These are phyloP conservation scores for Metarhizium sp. DNA, from an alignment of 2,329 filamentous ascomycete genomes.

Conservation along the genomic window DNA sequence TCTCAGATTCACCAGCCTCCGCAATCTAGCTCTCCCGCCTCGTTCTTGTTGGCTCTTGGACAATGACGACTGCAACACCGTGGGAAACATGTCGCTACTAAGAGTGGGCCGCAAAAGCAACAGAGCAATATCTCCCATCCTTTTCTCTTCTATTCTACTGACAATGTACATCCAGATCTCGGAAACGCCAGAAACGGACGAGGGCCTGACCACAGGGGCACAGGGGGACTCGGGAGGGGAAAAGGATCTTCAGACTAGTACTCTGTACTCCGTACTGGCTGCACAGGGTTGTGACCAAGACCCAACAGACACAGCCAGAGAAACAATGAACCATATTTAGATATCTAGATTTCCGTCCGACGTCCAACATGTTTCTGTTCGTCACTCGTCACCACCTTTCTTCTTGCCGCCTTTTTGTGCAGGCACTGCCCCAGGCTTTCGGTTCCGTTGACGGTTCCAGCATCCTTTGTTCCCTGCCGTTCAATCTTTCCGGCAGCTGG, in stretches of 20 bases:
- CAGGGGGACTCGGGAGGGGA: background rate
- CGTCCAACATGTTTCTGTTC: slow-evolving; percentile 1
- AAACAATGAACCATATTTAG: slow-evolving; percentile 10
- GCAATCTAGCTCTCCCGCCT: background rate
- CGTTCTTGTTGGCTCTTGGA: too few relatives aligned
- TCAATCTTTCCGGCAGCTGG: slow-evolving; percentile 25
- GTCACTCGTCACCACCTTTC: background rate
- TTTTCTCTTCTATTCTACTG: background rate
- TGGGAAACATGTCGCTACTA: background rate
- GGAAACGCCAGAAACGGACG: background rate
- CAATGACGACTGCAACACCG: background rate
- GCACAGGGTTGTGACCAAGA: background rate
- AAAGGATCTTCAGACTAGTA: background rate
- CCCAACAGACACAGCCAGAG: background rate
- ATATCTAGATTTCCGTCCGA: slow-evolving; percentile 9
- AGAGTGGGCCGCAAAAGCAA: background rate
- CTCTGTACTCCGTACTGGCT: too few relatives aligned
- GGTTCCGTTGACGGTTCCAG: slow-evolving; percentile 4
- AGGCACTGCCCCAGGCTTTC: background rate
- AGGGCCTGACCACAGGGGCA: background rate
- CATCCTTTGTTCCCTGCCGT: slow-evolving; percentile 11
- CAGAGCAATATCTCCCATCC: background rate
- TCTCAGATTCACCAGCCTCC: slow-evolving; percentile 3
- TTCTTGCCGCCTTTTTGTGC: slow-evolving; percentile 2
- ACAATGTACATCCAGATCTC: background rate